A percentile compares a stretch with the other conserved stretches of the same genome.
These are phyloP conservation scores for Tuber magnatum DNA, from an alignment of 495 filamentous ascomycete species.

Conservation along the genomic window DNA sequence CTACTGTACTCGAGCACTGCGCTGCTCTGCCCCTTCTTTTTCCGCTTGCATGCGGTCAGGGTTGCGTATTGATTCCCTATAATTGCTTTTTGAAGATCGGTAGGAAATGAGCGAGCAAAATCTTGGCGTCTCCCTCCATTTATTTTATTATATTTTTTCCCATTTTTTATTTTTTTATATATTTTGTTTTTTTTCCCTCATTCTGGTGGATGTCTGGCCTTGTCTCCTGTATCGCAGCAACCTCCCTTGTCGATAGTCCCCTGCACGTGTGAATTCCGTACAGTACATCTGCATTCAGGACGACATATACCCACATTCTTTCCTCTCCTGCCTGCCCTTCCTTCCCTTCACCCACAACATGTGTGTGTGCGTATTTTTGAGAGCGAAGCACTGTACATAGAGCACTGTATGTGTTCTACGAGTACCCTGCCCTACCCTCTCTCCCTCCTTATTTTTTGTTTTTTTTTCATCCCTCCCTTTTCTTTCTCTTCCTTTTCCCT, in stretches of 20 bases:
- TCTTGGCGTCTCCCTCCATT: neutral
- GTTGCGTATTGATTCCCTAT: conserved; percentile 22
- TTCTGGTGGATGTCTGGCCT: conserved; percentile 19
- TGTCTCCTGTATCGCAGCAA: conserved; percentile 28
- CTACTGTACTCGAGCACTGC: neutral
- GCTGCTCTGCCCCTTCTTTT: conserved; percentile 5
- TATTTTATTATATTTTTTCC: neutral
- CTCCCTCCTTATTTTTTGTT: neutral
- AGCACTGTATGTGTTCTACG: neutral
- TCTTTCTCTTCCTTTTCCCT: neutral
- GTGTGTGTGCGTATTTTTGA: neutral
- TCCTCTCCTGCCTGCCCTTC: conserved; percentile 1
- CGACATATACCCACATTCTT: conserved; percentile 6
- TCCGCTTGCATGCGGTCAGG: conserved; percentile 11
- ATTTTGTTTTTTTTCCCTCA: conserved; percentile 8
- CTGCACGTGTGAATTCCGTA: conserved; percentile 34
- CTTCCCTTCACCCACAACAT: neutral
- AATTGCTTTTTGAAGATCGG: neutral
- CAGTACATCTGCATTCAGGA: conserved; percentile 25
- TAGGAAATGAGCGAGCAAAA: neutral
- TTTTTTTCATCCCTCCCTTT: no score
- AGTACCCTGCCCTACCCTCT: neutral
- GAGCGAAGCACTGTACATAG: conserved; percentile 13
- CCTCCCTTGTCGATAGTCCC: conserved; percentile 29
- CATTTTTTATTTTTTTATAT: neutral